Evolutionary conservation across 1,284 basidiomycete genomes (phyloP).

Genomic region (Ganoderma multipileum): DNA sequence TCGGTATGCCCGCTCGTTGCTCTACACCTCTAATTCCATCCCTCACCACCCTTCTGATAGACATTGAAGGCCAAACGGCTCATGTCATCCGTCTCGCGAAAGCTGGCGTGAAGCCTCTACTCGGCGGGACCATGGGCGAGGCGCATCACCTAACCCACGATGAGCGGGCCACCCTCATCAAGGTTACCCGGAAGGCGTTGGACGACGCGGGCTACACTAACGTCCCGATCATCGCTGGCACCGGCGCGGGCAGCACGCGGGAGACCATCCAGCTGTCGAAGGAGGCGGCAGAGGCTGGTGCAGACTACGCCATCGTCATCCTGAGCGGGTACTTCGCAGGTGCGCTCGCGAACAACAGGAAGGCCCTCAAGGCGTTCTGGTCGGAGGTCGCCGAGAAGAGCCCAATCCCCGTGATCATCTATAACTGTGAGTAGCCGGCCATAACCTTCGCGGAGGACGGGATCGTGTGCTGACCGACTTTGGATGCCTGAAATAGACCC

Average conservation of each 20-base stretch:
- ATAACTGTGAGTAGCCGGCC: constrained; percentile 75
- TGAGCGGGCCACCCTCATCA: constrained; percentile 77
- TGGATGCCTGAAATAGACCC: constrained; percentile 57
- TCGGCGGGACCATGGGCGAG: constrained; percentile 87
- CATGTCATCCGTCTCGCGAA: constrained; percentile 76
- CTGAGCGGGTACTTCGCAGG: constrained; percentile 88
- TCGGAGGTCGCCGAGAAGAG: constrained; percentile 78
- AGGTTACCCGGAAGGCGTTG: constrained; percentile 73
- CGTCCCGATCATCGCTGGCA: constrained; percentile 82
- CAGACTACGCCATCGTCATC: constrained; percentile 88
- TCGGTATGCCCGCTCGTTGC: constrained; percentile 60
- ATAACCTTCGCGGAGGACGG: background rate
- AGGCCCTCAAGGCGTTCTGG: constrained; percentile 83
- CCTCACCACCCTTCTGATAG: constrained; percentile 44
- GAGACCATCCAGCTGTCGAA: constrained; percentile 79
- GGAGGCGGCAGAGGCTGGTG: constrained; percentile 82
- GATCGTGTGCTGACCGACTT: constrained; percentile 7
- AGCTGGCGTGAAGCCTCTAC: constrained; percentile 78
- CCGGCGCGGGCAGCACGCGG: constrained; percentile 82
- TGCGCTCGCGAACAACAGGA: constrained; percentile 62
- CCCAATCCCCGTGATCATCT: constrained; percentile 88
- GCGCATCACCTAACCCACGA: constrained; percentile 80
- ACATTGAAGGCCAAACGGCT: constrained; percentile 73
- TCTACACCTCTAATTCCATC: too few species aligned
- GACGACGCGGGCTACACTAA: constrained; percentile 67